Base-by-base conservation (phyloP, 805 yeast genomes). In the Maudiozyma serrabonitensis region DNA sequence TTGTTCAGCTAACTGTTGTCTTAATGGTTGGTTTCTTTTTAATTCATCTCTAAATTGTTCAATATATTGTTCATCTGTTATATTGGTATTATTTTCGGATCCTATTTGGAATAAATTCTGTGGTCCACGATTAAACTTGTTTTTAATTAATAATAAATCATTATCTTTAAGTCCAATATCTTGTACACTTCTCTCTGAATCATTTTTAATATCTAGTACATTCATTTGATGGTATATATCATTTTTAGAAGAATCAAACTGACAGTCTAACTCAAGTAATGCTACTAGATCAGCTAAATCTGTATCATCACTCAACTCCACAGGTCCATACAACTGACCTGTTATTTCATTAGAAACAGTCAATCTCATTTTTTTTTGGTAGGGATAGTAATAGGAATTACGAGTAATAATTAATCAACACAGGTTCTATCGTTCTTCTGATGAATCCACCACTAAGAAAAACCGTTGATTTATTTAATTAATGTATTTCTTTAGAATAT, bases 221-320 rank as follows among this genome's bases (percentile, higher is more conserved):
- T 68, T 67, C 51, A 76, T 75, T 53, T 81, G 74, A 56, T 70
- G 70, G 21, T 70, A 61, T 44, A 87, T 56, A n/a, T 70, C 63
- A 59, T 83, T 85, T 15, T 67, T 57, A 0, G 61, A 57, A 4
- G 75, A 67, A 11, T 70, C 68, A 46, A 83, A 74, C 13, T 71
- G 74, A 8, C 88, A 75, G 59, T 87, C 95, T 1, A 83, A 79
- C 52, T 82, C 83, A 9, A 89, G 60, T 54, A 83, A 80, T 0
- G 91, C 95, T 51, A 78, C 74, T 55, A 90, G 75, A 62, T 89
- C 96, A 13, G 64, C 71, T 9, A 88, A 62, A 0, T 79, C 62
- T 71, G 88, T 75, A 13, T 82, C 84, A 1, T 69, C 76, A 4
- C 87, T 76, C 4, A 87, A 75, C 47, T 88, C 95, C 1, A 86